These are phyloP conservation scores for Quercus phellos DNA, from an alignment of 331 rosid genomes.

Conservation along the genomic window DNA sequence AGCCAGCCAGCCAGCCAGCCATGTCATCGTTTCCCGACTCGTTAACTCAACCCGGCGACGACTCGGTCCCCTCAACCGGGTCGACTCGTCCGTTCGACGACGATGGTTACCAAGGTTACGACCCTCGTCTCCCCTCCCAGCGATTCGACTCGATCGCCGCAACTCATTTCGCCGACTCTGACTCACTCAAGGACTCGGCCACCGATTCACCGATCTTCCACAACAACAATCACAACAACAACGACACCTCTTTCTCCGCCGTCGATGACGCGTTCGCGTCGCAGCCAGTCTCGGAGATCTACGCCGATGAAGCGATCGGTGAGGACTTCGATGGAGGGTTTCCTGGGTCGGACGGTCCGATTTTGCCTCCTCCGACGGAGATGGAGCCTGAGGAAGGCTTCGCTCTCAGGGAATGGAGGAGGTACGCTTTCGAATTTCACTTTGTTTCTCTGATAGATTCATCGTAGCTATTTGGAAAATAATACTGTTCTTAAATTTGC, in stretches of 20 bases:
- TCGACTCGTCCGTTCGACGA: slow-evolving; percentile 30
- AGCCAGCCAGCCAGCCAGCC: background rate
- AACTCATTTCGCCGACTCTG: slow-evolving; percentile 20
- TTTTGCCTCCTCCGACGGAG: slow-evolving; percentile 33
- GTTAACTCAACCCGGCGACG: slow-evolving; percentile 17
- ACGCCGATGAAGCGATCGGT: slow-evolving; percentile 14
- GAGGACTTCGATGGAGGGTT: slow-evolving; percentile 26
- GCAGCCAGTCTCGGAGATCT: slow-evolving; percentile 15
- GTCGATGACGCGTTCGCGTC: slow-evolving; percentile 4
- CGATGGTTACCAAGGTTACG: slow-evolving; percentile 27
- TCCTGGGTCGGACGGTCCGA: slow-evolving; percentile 30
- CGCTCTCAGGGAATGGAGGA: slow-evolving; percentile 45
- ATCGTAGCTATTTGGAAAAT: no score
- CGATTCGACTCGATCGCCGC: slow-evolving; percentile 21
- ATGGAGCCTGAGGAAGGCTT: slow-evolving; percentile 36
- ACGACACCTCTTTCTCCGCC: slow-evolving; percentile 7
- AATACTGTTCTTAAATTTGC: background rate
- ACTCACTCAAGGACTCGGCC: slow-evolving; percentile 27
- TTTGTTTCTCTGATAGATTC: background rate
- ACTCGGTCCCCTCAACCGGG: slow-evolving; percentile 17
- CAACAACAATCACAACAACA: background rate
- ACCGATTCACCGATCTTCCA: slow-evolving; percentile 25
- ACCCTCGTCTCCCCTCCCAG: slow-evolving; percentile 17
- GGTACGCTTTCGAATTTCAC: slow-evolving; percentile 11
- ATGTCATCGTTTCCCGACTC: slow-evolving; percentile 25